Base-by-base conservation (phyloP, 1,284 basidiomycete genomes). In the Ganoderma meredithae region DNA sequence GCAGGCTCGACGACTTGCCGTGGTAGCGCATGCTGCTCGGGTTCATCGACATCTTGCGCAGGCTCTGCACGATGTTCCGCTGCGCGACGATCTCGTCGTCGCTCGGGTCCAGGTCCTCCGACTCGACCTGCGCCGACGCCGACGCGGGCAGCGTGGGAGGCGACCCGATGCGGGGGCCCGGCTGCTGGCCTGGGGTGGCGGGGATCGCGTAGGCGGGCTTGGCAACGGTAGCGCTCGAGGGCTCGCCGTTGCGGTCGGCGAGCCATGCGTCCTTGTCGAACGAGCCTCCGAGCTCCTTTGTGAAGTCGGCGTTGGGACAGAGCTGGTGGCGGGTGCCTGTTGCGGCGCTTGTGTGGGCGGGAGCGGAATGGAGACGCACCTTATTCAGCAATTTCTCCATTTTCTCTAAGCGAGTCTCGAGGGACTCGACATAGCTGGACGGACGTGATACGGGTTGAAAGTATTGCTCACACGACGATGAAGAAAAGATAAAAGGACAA, bases 381-480 rank as follows among this genome's bases (percentile, higher is more conserved):
- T 86, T 86, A 69, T 83, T 83, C 40, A 93, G 78, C 0, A 94
- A 80, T 60, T 80, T 83, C 79, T 94, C 92, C 86, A 94, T 88
- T 74, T 90, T 89, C 68, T 89, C 88, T 25, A 93, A 83, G 7
- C 92, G 83, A 47, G 83, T 85, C 79, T 94, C 92, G 13, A 95
- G 81, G 53, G 86, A 87, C 76, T 93, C 91, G 43, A 94, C 86
- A 80, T 92, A 92, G 59, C 88, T 90, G 72, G 39, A 49, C 19
- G 17, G 15, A 17, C 40, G 39, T 8, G 49, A 5, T 25, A 60
- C 12, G 36, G 3, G 13, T 44, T 40, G 12, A 56, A 17, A 55
- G 8, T n/a, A 62, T 69, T 60, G 69, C 62, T 64, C 59, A 10
- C n/a, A 10, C 47, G 13, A 64, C 62, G n/a, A 6, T 39, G 22